A percentile compares a stretch with the other conserved stretches of the same genome.
phyloP scores from a whole-genome alignment of 2,329 filamentous ascomycete genomes.

The Pezicula neosporulosa region DNA sequence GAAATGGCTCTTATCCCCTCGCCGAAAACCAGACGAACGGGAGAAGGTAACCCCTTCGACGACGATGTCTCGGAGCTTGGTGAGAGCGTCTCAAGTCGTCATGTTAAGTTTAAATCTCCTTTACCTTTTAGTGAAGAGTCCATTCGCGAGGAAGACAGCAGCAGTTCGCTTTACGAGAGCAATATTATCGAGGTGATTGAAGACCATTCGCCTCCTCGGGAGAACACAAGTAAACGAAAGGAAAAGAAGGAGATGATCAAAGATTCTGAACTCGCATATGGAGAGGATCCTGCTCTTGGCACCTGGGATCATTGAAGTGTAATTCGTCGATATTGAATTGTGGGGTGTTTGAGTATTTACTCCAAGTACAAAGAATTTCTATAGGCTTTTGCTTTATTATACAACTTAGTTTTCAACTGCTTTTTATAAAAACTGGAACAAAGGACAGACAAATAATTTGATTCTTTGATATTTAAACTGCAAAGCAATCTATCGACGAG shows the following conservation, averaged over 20 bases:
- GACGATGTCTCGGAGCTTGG: conserved; percentile 3
- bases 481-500: no score
- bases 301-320: not conserved
- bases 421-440: no score
- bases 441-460: no score
- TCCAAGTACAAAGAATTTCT: no score
- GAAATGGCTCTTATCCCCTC: conserved; percentile 2
- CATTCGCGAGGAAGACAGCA: not conserved
- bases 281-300: not conserved
- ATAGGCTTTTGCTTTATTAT: no score
- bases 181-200: not conserved
- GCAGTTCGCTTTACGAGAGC: not conserved
- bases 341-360: no score
- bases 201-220: not conserved
- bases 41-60: not conserved
- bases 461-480: no score
- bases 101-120: not conserved
- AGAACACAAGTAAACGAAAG: no score
- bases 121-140: not conserved
- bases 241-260: not conserved
- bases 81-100: not conserved
- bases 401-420: no score
- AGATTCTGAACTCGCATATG: not conserved
- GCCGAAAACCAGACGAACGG: not conserved
- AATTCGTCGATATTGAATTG: no score